Evolutionary conservation across 805 yeast genomes (phyloP), one percentile per base, ranked within the genome.

Genomic region (Hanseniaspora thailandica): DNA sequence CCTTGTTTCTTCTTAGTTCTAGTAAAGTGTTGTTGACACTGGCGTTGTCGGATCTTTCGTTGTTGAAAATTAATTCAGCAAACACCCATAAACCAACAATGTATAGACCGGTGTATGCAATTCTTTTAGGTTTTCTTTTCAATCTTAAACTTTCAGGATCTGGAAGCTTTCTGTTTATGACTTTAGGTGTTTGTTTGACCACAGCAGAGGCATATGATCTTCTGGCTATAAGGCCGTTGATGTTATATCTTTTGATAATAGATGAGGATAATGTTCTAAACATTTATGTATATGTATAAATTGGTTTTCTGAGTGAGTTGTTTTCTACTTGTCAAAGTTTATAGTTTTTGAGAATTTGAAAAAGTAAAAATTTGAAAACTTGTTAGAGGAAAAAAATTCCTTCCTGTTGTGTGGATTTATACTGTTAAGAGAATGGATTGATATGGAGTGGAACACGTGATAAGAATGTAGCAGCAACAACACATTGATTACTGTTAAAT

Each of bases 1-100:
- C 57, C 9, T 75, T 72, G 1, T 90, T 82, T 63, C 96, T 75
- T 63, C 98, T 78, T 60, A 90, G 69, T 57, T 86, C 84, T 66
- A 86, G 88, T 65, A 93, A 71, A 4, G 96, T 84, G 6, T 95
- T 89, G 39, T 84, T 77, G 60, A 90, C 84, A 55, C 90, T 77
- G 1, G 97, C 97, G 13, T 96, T 86, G 44, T 84, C 80, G 19
- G 88, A 81, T 65, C 88, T 89, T 66, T 93, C 98, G 68, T 90
- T 89, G 71, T 93, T 89, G 76, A 90, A 82, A 61, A 90, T 85
- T 30, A 85, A 75, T 30, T 76, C 71, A 47, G 83, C 68, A 1
- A 82, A 69, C 4, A 73, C 67, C 23, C 75, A 75, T 76, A 83
- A 79, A 49, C 76, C 67, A 13, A 71, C 65, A 45, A 75, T 67